Conservation (phyloP, 208 protist genomes). For the Acanthamoeba lugdunensis region DNA sequence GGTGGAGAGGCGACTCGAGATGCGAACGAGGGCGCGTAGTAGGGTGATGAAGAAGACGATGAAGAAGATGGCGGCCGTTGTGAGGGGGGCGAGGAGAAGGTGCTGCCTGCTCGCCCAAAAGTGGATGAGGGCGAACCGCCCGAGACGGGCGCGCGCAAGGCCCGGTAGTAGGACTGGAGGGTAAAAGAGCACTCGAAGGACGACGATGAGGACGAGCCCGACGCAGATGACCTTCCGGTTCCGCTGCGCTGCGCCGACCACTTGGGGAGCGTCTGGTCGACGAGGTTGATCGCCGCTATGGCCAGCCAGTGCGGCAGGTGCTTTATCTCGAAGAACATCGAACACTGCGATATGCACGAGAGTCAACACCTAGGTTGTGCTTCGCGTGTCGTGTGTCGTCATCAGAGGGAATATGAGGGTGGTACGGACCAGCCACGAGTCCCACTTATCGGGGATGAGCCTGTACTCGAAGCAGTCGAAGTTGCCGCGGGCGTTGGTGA, state of each 20-base stretch:
- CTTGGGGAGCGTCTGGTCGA: background rate
- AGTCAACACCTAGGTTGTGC: background rate
- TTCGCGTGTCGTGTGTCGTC: background rate
- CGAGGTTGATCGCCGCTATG: constrained; percentile 4
- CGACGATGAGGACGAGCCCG: too few relatives aligned
- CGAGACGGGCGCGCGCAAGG: background rate
- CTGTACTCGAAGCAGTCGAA: background rate
- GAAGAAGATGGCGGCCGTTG: too few relatives aligned
- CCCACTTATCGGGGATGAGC: background rate
- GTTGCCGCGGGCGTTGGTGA: background rate
- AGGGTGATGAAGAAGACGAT: too few relatives aligned
- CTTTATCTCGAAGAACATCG: constrained; percentile 9
- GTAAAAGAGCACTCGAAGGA: constrained; percentile 5
- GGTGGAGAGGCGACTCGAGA: too few relatives aligned
- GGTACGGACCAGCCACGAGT: background rate
- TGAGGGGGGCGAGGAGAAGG: too few relatives aligned
- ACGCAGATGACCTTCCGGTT: too few relatives aligned
- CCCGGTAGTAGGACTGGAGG: background rate
- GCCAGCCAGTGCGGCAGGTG: background rate
- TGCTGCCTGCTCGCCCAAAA: too few relatives aligned
- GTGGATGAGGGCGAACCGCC: background rate
- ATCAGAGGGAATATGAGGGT: background rate
- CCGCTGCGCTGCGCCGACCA: background rate
- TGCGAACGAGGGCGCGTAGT: too few relatives aligned
- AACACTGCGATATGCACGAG: background rate